Evolutionary conservation across 257 asterid species (phyloP).

Genomic region (Nicotiana tabacum): DNA sequence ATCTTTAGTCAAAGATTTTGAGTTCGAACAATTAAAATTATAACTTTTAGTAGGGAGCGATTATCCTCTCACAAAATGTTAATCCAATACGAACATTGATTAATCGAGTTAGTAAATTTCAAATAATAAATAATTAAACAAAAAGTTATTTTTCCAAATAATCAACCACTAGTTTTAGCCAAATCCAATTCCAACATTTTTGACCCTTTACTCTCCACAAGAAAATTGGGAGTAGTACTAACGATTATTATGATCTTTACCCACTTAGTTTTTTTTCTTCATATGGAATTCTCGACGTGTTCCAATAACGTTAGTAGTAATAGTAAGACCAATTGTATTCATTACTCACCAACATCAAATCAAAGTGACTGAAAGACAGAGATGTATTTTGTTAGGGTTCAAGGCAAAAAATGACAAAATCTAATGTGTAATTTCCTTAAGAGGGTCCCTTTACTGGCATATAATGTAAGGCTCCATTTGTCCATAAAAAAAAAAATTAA

Average conservation of each 20-base stretch:
- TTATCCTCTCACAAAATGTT: no score
- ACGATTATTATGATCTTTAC: neutral
- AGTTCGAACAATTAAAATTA: no score
- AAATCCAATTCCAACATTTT: slow-evolving; percentile 15
- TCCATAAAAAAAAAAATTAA: no score
- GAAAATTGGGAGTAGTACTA: neutral
- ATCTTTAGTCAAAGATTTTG: no score
- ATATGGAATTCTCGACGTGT: slow-evolving; percentile 14
- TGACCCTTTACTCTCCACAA: slow-evolving; percentile 28
- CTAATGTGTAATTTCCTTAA: neutral
- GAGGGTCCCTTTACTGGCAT: neutral
- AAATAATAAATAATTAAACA: no score
- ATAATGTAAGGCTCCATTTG: no score
- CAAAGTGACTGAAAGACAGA: neutral
- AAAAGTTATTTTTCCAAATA: no score
- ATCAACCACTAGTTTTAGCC: slow-evolving; percentile 20
- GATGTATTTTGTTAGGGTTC: neutral
- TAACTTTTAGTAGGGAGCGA: no score
- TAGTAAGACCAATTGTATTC: neutral
- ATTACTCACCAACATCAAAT: slow-evolving; percentile 21
- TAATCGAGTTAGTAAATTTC: no score
- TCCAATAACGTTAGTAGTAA: slow-evolving; percentile 1
- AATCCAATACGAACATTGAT: no score
- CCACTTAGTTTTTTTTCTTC: neutral
- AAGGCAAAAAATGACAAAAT: neutral